Base-by-base conservation (phyloP, 192 early-diverging fungal species). In the Coemansia sp. region DNA sequence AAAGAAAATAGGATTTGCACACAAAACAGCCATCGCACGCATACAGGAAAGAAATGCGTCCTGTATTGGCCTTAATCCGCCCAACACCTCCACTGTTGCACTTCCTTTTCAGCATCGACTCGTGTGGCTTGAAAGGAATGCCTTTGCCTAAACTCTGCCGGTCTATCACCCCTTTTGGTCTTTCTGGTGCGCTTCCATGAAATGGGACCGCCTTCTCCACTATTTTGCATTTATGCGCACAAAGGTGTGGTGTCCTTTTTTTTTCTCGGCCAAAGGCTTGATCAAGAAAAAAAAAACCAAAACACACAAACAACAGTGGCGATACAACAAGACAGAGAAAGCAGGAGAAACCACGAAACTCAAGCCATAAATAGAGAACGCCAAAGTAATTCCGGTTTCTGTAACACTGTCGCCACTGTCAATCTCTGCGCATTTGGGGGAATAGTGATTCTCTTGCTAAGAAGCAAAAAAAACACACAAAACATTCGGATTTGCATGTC, bases 271-370 rank as follows among this genome's bases (percentile, higher is more conserved):
- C 15, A 34, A 34, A 2, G 18, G 27, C 9, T 38, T 66, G 51
- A 42, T 41, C 13, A 30, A 37, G 24, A 22, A 21, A 24, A 55
- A 47, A 33, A 47, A 54, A 58, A 53, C 44, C 34, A 25, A 47
- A 59, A 50, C 48, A 67, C 50, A 56, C 25, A 51, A 51, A 57
- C 33, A 27, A 25, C 13, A 40, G 42, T n/a, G n/a, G n/a, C n/a
- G n/a, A n/a, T n/a, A n/a, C n/a, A n/a, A n/a, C n/a, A n/a, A n/a
- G n/a, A n/a, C n/a, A n/a, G n/a, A n/a, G n/a, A n/a, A n/a, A n/a
- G n/a, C n/a, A n/a, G 25, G 54, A 38, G 19, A n/a, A 54, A 48
- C 14, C 14, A 13, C 57, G 45, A 43, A 62, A 55, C 49, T 53
- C 49, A 43, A 40, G 49, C 59, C 59, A 61, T 27, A 42, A 42